Conservation (phyloP, 1,284 basidiomycete genomes). For the Anthracocystis setariae region DNA sequence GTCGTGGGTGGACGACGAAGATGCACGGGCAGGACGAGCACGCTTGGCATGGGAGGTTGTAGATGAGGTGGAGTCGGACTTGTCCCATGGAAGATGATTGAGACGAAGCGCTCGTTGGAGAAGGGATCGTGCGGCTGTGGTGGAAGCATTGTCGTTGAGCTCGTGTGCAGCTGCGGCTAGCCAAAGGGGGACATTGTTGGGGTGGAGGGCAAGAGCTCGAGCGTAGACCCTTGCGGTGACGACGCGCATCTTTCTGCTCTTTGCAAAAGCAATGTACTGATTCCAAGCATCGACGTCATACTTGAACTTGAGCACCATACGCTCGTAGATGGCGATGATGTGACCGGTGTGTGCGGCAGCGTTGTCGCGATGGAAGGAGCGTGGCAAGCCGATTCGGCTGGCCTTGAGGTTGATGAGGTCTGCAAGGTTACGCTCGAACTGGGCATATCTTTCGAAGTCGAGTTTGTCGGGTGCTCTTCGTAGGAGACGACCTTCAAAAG, state of each 20-base stretch:
- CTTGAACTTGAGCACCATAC: slow-evolving; percentile 88
- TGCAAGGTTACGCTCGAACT: slow-evolving; percentile 81
- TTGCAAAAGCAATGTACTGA: slow-evolving; percentile 85
- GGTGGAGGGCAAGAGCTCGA: slow-evolving; percentile 87
- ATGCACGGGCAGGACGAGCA: slow-evolving; percentile 16
- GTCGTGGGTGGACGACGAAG: neutral
- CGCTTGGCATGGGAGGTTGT: slow-evolving; percentile 5
- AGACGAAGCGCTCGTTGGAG: slow-evolving; percentile 83
- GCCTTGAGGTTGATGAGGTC: slow-evolving; percentile 50
- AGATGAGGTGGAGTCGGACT: neutral
- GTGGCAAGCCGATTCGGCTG: slow-evolving; percentile 39
- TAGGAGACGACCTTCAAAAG: slow-evolving; percentile 84
- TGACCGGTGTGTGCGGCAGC: slow-evolving; percentile 71
- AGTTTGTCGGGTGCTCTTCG: slow-evolving; percentile 83
- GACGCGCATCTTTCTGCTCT: slow-evolving; percentile 80
- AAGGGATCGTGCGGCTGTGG: slow-evolving; percentile 80
- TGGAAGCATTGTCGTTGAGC: slow-evolving; percentile 78
- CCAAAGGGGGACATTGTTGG: slow-evolving; percentile 81
- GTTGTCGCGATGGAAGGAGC: slow-evolving; percentile 53
- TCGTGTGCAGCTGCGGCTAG: slow-evolving; percentile 87
- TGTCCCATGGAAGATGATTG: slow-evolving; percentile 52
- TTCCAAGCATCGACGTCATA: slow-evolving; percentile 86
- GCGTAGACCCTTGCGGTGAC: slow-evolving; percentile 74
- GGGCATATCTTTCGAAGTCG: slow-evolving; percentile 89
- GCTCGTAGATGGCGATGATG: slow-evolving; percentile 89